Evolutionary conservation across 768 basidiomycete species (phyloP).

Genomic region (Boletales sp.): DNA sequence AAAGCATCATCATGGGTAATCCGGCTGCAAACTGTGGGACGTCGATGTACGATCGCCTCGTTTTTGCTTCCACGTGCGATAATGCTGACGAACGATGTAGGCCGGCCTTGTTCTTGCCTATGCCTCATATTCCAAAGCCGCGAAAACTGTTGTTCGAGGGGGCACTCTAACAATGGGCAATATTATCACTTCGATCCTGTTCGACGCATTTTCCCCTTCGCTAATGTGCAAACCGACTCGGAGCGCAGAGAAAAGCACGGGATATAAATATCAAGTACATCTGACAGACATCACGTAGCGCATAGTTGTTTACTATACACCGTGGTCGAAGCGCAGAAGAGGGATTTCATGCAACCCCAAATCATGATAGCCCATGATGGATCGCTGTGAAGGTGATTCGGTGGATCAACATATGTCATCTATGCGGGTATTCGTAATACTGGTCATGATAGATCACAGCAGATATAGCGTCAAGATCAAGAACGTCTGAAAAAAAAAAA

Average conservation of each 20-base stretch:
- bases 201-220: background rate
- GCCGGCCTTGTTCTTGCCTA: slow-evolving; percentile 34
- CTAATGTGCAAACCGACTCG: no score
- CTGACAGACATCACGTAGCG: no score
- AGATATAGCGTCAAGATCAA: background rate
- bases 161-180: slow-evolving; percentile 17
- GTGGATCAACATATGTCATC: no score
- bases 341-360: no score
- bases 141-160: slow-evolving; percentile 35
- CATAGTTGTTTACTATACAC: no score
- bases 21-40: slow-evolving; percentile 93
- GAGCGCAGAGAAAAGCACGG: no score
- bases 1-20: slow-evolving; percentile 99
- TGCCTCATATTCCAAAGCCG: slow-evolving; percentile 33
- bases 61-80: background rate
- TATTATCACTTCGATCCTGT: background rate
- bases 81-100: slow-evolving; percentile 17
- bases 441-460: no score
- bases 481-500: background rate
- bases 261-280: no score
- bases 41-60: slow-evolving; percentile 62
- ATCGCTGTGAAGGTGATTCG: no score
- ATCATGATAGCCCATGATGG: no score
- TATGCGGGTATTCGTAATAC: no score
- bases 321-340: no score